Base-by-base conservation (phyloP, 495 filamentous ascomycete genomes). In the Bombardia bombarda region DNA sequence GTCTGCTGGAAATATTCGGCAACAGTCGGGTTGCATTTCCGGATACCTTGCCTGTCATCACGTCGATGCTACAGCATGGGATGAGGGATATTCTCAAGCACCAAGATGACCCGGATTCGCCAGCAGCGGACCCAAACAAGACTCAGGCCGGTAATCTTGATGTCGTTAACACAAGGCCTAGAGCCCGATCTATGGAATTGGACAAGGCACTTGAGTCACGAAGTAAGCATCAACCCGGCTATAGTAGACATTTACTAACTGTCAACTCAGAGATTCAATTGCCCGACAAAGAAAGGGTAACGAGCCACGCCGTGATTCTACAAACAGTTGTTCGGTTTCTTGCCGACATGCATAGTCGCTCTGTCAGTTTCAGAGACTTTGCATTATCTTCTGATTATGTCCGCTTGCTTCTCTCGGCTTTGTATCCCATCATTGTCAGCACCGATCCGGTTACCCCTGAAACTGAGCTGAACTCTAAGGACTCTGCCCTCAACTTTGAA, bases 401-500 rank as follows among this genome's bases (percentile, higher is more conserved):
- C 0, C 81, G 89, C 50, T 72, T 84, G 23, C 65, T 97, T 10
- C 71, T 95, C 20, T 76, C 75, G 18, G 78, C 84, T 30, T 67
- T 98, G 3, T 98, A 86, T 53, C 89, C 92, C 13, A 75, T 89
- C 31, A 71, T 95, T 48, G 86, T 92, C 25, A 88, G 85, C 54
- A 79, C 87, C 12, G 86, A 95, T 59, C 69, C 79, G 34, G 80
- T 94, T 31, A 82, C 74, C 43, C 79, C 92, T 3, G 83, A 90
- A 51, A 84, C 77, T 10, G 92, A 98, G 56, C 66, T 96, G 16
- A 79, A 85, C 51, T 85, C 85, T 18, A 74, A 82, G 32, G 80
- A 90, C 45, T 84, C 83, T 22, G 72, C 78, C 1, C 75, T 95
- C 39, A 89, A 77, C 18, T 92, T 95, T 49, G 86, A 90, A 45